Evolutionary conservation across 1,284 basidiomycete genomes (phyloP).

Genomic region (Earliella scabrosa): DNA sequence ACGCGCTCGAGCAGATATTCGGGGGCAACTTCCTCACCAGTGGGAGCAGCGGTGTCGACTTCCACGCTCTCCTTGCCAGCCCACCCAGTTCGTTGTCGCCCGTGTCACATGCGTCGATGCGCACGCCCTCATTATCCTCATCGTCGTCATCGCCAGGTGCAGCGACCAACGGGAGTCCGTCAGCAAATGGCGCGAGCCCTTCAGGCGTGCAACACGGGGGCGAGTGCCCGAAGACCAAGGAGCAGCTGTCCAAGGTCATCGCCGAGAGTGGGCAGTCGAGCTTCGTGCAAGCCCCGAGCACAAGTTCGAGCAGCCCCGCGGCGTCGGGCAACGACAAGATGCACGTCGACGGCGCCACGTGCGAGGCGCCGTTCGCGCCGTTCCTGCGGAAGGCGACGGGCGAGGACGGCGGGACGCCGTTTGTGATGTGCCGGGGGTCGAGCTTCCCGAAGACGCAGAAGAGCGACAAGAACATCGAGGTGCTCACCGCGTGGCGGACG

Average conservation of each 20-base stretch:
- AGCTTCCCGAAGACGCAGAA: constrained; percentile 68
- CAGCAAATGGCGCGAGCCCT: constrained; percentile 16
- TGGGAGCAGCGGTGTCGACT: constrained; percentile 44
- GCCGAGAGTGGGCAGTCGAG: constrained; percentile 52
- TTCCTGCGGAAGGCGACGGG: constrained; percentile 28
- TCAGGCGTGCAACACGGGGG: constrained; percentile 6
- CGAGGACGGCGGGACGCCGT: constrained; percentile 41
- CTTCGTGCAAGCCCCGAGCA: constrained; percentile 39
- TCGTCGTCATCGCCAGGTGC: constrained; percentile 34
- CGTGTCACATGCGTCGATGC: constrained; percentile 44
- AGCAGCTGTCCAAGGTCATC: constrained; percentile 55
- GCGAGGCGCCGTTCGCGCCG: constrained; percentile 31
- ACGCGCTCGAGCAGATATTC: constrained; percentile 60
- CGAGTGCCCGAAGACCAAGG: constrained; percentile 61
- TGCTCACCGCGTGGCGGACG: constrained; percentile 74
- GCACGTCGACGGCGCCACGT: constrained; percentile 16
- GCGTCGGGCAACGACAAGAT: constrained; percentile 2
- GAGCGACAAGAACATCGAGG: constrained; percentile 75
- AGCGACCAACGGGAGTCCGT: constrained; percentile 33
- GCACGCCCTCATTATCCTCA: constrained; percentile 35
- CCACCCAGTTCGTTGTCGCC: constrained; percentile 58
- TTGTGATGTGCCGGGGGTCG: constrained; percentile 64
- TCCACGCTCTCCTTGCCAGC: constrained; percentile 46
- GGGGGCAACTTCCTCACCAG: constrained; percentile 51
- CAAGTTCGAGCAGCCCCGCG: constrained; percentile 11